Conservation (phyloP, 257 asterid genomes). For the Fraxinus quadrangulata region DNA sequence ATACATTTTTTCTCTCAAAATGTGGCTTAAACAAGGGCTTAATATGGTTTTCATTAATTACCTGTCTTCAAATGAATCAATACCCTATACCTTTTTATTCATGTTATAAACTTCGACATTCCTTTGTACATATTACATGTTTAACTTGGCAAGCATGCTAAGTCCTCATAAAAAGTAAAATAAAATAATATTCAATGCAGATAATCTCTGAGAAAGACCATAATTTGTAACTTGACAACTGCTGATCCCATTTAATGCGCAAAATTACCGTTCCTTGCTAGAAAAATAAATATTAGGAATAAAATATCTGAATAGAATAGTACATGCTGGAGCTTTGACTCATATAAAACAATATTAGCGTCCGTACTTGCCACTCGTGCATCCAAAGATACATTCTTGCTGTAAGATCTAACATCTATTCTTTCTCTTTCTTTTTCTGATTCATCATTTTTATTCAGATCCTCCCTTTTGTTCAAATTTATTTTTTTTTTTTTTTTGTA, state of each 20-base stretch:
- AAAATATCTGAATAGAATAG: neutral
- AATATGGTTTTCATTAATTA: neutral
- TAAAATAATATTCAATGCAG: neutral
- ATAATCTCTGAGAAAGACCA: too few species aligned
- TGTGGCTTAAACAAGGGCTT: too few species aligned
- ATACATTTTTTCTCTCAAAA: too few species aligned
- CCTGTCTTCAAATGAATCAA: neutral
- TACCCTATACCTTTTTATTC: neutral
- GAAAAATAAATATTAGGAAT: neutral
- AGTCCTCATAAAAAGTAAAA: neutral
- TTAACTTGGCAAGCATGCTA: neutral
- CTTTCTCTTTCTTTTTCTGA: neutral
- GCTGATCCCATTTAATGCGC: neutral
- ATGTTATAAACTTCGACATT: neutral
- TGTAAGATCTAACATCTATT: neutral
- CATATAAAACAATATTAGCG: too few species aligned
- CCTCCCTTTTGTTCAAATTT: neutral
- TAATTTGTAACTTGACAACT: neutral
- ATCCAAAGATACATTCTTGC: too few species aligned
- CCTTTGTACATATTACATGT: neutral
- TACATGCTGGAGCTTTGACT: neutral
- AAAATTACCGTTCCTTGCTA: neutral
- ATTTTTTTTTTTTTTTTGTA: neutral
- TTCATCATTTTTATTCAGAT: neutral
- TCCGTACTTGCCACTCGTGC: too few species aligned